Percentiles rank a stretch among this genome's conserved stretches.
Evolutionary conservation across 345 rosid genomes (phyloP).

Genomic region (Salix dunnii): DNA sequence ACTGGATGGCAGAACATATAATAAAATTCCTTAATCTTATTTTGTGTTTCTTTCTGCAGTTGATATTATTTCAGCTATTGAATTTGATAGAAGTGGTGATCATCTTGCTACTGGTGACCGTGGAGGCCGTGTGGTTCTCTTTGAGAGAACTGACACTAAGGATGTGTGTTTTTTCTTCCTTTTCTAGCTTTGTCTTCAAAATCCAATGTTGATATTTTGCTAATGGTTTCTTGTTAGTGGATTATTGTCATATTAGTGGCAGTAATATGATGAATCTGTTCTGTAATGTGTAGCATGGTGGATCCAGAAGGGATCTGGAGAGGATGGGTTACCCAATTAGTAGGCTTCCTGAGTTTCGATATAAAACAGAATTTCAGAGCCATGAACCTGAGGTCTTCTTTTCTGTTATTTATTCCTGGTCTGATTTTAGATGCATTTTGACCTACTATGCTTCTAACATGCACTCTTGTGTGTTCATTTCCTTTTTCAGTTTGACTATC

Average conservation of each 20-base stretch:
- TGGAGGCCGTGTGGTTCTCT: conserved; percentile 98
- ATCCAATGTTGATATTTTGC: not conserved
- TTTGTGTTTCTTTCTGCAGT: conserved; percentile 49
- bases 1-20: not conserved
- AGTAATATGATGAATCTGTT: conserved; percentile 3
- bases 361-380: conserved; percentile 99
- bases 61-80: conserved; percentile 98
- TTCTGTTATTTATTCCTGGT: conserved; percentile 5
- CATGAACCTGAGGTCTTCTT: conserved; percentile 94
- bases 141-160: conserved; percentile 83
- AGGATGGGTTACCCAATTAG: conserved; percentile 51
- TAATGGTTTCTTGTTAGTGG: not conserved
- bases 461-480: not conserved
- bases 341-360: conserved; percentile 97
- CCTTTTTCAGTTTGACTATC: conserved; percentile 87
- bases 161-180: conserved; percentile 50
- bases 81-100: conserved; percentile 92
- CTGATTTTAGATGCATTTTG: conserved; percentile 13
- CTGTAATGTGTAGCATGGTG: conserved; percentile 56
- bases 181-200: conserved; percentile 8
- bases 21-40: conserved; percentile 8
- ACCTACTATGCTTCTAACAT: not conserved
- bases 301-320: conserved; percentile 79
- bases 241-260: not conserved
- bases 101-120: conserved; percentile 99